Evolutionary conservation across 1,139 yeast genomes (phyloP).

Genomic region (Pneumocystis wakefieldiae): DNA sequence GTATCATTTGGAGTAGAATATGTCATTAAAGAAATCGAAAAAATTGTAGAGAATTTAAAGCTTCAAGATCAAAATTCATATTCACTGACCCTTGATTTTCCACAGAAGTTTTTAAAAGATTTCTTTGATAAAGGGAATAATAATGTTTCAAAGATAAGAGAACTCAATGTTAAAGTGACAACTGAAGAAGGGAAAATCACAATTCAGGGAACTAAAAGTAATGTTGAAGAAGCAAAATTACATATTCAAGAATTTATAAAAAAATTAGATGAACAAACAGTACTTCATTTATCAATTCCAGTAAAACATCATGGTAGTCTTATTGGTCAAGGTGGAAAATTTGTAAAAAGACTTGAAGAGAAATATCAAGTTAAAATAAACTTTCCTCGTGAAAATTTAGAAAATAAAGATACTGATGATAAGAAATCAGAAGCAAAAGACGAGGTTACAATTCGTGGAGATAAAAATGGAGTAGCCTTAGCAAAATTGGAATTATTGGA

Average conservation of each 20-base stretch:
- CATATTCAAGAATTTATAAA: slow-evolving; percentile 46
- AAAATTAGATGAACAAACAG: slow-evolving; percentile 70
- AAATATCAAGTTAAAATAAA: slow-evolving; percentile 71
- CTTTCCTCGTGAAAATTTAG: slow-evolving; percentile 39
- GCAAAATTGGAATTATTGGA: slow-evolving; percentile 80
- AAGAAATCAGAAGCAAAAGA: slow-evolving; percentile 28
- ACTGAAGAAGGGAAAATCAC: slow-evolving; percentile 46
- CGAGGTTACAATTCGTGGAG: slow-evolving; percentile 73
- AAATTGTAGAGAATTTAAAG: slow-evolving; percentile 47
- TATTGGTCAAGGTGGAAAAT: slow-evolving; percentile 72
- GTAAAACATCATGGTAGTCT: slow-evolving; percentile 63
- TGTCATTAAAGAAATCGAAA: slow-evolving; percentile 38
- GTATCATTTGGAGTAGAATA: slow-evolving; percentile 39
- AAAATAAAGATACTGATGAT: slow-evolving; percentile 21
- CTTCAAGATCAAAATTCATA: slow-evolving; percentile 49
- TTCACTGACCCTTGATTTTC: slow-evolving; percentile 42
- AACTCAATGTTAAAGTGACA: slow-evolving; percentile 66
- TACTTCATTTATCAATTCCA: slow-evolving; percentile 54
- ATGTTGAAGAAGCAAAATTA: slow-evolving; percentile 59
- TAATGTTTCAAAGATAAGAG: slow-evolving; percentile 50
- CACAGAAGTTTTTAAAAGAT: slow-evolving; percentile 54
- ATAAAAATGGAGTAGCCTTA: slow-evolving; percentile 74
- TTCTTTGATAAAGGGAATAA: slow-evolving; percentile 84
- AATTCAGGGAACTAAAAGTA: slow-evolving; percentile 63
- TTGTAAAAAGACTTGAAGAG: slow-evolving; percentile 74